Evolutionary conservation across 768 basidiomycete genomes (phyloP), one percentile per base, ranked within the genome.

Genomic region (Termitomyces sp.): DNA sequence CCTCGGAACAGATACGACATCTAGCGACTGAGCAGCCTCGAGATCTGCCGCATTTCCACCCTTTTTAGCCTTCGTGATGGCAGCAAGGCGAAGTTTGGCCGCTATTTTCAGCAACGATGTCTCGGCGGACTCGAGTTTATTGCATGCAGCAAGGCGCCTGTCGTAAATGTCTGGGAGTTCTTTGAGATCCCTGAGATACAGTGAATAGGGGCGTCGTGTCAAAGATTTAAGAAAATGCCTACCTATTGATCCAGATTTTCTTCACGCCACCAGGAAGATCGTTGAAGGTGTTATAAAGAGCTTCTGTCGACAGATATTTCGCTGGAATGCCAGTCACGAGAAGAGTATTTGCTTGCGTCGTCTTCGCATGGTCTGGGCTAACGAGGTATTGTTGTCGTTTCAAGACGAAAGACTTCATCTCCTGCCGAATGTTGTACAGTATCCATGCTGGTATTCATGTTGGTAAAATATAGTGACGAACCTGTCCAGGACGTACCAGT

Each of bases 191-290:
- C 91, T 89, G 46, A 26, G 48, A 43, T n/a, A 28, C 33, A 20
- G 35, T 55, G 40, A 56, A 52, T 52, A 53, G 33, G 40, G 57
- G 40, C 12, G 3, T 6, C 4, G 2, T 4, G 23, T 38, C 20
- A 41, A 14, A 48, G 23, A 33, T 13, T 50, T n/a, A 52, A n/a
- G 18, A 23, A 1, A 56, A 81, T 44, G 1, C 41, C n/a, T 58
- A 87, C 86, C 91, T 81, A 71, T 95, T 96, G 41, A 98, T 80
- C 95, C 96, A 99, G 40, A 99, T 85, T 63, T 85, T 84, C 69
- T 86, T 87, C 8, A 95, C 89, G 16, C 95, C 95, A 10, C 95
- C 95, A 0, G 97, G 96, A 3, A 98, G 80, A 58, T 83, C 81
- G n/a, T 82, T 81, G 72, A 92, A 96, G 12, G 96, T 73, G 51